Conservation (phyloP, 345 rosid species). For the Aurinia saxatilis region DNA sequence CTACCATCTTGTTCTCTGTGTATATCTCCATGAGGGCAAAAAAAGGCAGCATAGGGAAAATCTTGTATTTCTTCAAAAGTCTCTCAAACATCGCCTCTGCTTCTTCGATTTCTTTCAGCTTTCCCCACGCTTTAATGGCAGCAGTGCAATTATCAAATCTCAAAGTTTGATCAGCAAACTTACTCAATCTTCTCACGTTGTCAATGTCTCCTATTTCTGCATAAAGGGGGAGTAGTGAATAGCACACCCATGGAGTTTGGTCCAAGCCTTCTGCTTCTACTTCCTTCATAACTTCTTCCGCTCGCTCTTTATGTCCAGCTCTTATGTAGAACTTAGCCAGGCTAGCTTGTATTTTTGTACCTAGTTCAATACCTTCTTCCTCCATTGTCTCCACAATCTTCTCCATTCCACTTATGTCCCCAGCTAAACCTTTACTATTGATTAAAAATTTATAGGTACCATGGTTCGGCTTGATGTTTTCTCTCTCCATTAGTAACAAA, state of each 20-base stretch:
- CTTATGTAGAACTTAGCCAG: conserved; percentile 59
- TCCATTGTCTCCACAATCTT: conserved; percentile 76
- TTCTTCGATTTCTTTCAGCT: conserved; percentile 53
- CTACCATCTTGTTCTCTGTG: conserved; percentile 60
- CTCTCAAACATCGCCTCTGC: conserved; percentile 70
- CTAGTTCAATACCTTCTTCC: conserved; percentile 67
- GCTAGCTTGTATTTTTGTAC: conserved; percentile 36
- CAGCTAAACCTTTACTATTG: conserved; percentile 61
- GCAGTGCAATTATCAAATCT: conserved; percentile 41
- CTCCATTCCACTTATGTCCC: conserved; percentile 83
- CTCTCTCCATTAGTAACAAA: conserved; percentile 76
- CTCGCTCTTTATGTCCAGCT: conserved; percentile 55
- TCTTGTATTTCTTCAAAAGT: conserved; percentile 40
- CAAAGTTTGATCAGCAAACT: conserved; percentile 45
- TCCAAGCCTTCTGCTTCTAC: conserved; percentile 65
- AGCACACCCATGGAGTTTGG: conserved; percentile 53
- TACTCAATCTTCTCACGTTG: conserved; percentile 76
- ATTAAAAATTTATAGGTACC: conserved; percentile 62
- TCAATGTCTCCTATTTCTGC: conserved; percentile 68
- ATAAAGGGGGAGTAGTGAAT: conserved; percentile 55
- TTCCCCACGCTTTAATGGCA: conserved; percentile 87
- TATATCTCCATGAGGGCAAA: conserved; percentile 60
- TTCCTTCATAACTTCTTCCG: conserved; percentile 50
- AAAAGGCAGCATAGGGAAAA: conserved; percentile 42
- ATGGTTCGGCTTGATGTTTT: conserved; percentile 64